Percentiles rank a stretch among this genome's conserved stretches.
These are phyloP conservation scores for Eimeria brunetti DNA, from an alignment of 169 alveolate species.

Conservation along the genomic window DNA sequence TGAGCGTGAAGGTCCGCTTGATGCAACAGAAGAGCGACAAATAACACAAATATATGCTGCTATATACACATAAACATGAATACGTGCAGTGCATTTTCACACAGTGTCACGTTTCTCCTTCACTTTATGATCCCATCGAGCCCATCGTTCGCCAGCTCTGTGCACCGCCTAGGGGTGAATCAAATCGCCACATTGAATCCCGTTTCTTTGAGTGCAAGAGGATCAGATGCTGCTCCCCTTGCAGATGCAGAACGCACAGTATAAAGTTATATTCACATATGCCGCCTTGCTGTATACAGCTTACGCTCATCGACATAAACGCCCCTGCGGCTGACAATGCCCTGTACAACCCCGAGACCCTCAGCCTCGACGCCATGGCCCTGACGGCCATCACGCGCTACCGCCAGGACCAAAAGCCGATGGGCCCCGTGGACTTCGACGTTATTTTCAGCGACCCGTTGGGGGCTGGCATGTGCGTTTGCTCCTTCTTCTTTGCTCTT, in stretches of 20 bases:
- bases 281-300: conserved; percentile 26
- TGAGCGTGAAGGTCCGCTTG: conserved; percentile 52
- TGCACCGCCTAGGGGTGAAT: not conserved
- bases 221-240: not conserved
- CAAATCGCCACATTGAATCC: not conserved
- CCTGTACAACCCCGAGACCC: conserved; percentile 69
- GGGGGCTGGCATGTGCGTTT: conserved; percentile 70
- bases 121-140: not conserved
- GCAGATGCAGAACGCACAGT: too few species aligned
- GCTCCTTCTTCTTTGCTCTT: not conserved
- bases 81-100: not conserved
- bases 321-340: conserved; percentile 57
- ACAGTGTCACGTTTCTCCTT: not conserved
- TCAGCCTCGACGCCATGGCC: conserved; percentile 62
- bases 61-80: not conserved
- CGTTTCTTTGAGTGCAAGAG: not conserved
- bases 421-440: conserved; percentile 59
- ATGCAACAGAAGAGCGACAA: not conserved
- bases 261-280: not conserved
- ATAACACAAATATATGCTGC: not conserved
- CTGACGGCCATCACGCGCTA: conserved; percentile 39
- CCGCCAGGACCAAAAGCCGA: conserved; percentile 37
- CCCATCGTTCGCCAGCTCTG: not conserved
- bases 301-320: conserved; percentile 62
- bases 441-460: conserved; percentile 59